Conservation (phyloP, 2,329 filamentous ascomycete species). For the Xylaria digitata region DNA sequence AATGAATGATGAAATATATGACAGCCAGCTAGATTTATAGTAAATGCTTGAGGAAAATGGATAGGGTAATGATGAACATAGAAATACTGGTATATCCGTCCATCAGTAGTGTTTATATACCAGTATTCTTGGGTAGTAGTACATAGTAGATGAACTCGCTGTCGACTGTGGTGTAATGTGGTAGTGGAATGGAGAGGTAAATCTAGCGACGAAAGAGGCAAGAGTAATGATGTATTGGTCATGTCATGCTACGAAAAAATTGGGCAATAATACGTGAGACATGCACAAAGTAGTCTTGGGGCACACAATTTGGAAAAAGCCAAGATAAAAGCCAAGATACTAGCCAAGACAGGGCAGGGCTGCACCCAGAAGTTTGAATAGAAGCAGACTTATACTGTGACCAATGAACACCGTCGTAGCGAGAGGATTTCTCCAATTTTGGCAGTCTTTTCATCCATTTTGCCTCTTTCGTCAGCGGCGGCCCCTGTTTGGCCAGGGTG, state of each 20-base stretch:
- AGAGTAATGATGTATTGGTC: constrained; percentile 24
- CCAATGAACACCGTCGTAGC: constrained; percentile 30
- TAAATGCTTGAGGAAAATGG: not conserved
- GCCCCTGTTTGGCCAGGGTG: not conserved
- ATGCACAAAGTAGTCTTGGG: not conserved
- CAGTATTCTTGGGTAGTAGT: too few species aligned
- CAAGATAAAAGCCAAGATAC: constrained; percentile 20
- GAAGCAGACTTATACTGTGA: not conserved
- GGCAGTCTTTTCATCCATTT: constrained; percentile 28
- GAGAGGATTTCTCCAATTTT: constrained; percentile 31
- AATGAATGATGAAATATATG: not conserved
- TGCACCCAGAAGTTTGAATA: constrained; percentile 25
- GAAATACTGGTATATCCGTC: not conserved
- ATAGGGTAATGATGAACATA: not conserved
- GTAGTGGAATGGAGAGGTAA: not conserved
- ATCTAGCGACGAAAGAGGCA: constrained; percentile 11
- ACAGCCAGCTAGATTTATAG: not conserved
- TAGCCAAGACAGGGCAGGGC: constrained; percentile 34
- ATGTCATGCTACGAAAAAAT: constrained; percentile 36
- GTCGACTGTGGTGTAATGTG: too few species aligned
- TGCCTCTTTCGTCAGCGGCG: constrained; percentile 31
- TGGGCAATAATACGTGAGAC: constrained; percentile 29
- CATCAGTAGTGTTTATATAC: not conserved
- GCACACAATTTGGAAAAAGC: constrained; percentile 23
- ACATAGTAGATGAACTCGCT: not conserved